phyloP scores from a whole-genome alignment of 192 early-diverging fungal genomes.

The Umbelopsis vinacea region DNA sequence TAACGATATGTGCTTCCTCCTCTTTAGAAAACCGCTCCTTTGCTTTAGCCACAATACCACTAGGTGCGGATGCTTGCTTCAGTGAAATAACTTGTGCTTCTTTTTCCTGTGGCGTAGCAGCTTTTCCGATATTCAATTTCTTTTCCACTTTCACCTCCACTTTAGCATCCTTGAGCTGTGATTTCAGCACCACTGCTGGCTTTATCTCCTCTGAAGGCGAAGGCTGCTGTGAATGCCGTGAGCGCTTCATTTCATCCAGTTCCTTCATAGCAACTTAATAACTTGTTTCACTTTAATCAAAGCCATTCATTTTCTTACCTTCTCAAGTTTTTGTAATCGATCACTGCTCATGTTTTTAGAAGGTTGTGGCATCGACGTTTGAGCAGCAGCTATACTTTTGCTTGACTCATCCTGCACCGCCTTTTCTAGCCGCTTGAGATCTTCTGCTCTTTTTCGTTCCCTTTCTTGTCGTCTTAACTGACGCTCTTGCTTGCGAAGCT shows the following conservation, averaged over 20 bases:
- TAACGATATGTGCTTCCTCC: not conserved
- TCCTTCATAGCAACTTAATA: not conserved
- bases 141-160: no score
- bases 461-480: not conserved
- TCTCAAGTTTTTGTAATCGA: conserved; percentile 1
- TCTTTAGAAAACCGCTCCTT: not conserved
- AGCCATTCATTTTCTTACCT: not conserved
- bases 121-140: no score
- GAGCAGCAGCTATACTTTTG: not conserved
- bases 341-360: not conserved
- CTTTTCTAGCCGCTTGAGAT: not conserved
- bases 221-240: not conserved
- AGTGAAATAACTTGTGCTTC: not conserved
- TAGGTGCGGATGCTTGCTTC: not conserved
- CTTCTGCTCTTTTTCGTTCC: conserved; percentile 1
- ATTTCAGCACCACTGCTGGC: not conserved
- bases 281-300: not conserved
- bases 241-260: conserved; percentile 10
- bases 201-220: not conserved
- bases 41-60: not conserved
- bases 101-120: no score
- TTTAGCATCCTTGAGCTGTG: not conserved
- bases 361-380: not conserved
- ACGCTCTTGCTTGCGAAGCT: not conserved
- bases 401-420: not conserved